These are phyloP conservation scores for Cenchrus americanus DNA, from an alignment of 176 grass and related monocot species.

Conservation along the genomic window DNA sequence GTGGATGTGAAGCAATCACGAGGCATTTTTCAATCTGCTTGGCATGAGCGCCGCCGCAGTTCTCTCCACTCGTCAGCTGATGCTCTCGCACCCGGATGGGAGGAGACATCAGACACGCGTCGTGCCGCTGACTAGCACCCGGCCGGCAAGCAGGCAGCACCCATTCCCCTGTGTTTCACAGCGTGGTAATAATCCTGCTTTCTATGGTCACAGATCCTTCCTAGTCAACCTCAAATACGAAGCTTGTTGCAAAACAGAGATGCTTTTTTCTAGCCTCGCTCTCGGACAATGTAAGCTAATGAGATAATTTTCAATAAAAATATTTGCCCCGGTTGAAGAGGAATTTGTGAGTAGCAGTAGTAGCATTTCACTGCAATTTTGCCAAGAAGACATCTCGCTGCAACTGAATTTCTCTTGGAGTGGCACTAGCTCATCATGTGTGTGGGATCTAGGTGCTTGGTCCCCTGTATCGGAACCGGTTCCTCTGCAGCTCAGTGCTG, in stretches of 20 bases:
- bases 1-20: too few relatives aligned
- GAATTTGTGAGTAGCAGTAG: background rate
- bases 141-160: constrained; percentile 23
- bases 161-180: constrained; percentile 1
- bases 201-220: background rate
- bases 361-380: background rate
- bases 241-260: background rate
- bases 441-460: background rate
- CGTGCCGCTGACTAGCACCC: background rate
- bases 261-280: background rate
- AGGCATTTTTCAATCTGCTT: too few relatives aligned
- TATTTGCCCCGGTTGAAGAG: background rate
- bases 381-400: too few relatives aligned
- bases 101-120: constrained; percentile 4
- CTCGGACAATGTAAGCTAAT: background rate
- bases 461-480: background rate
- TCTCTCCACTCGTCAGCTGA: background rate
- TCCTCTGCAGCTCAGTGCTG: too few relatives aligned
- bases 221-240: too few relatives aligned
- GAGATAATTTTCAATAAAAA: too few relatives aligned
- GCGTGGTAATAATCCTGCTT: background rate
- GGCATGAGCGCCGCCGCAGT: background rate
- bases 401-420: background rate
- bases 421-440: background rate
- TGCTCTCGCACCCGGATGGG: background rate